Evolutionary conservation across 2,329 filamentous ascomycete genomes (phyloP).

Genomic region (Diplodia mutila): DNA sequence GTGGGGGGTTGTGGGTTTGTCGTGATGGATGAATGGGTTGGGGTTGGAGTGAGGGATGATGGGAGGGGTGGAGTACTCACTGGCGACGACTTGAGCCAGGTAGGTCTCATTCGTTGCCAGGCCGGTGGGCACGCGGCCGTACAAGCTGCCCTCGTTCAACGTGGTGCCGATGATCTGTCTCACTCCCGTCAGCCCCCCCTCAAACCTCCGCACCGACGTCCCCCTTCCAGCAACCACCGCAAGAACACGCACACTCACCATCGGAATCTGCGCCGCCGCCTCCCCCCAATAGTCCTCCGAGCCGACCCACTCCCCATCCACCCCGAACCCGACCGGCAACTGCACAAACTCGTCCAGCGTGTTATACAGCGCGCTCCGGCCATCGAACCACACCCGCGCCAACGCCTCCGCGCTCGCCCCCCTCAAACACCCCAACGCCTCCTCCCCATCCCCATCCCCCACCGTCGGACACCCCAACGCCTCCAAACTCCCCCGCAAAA

Average conservation of each 20-base stretch:
- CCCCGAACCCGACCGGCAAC: conserved; percentile 3
- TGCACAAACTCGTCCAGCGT: conserved; percentile 14
- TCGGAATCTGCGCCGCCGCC: not conserved
- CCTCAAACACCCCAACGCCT: conserved; percentile 4
- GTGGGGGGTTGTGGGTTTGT: not conserved
- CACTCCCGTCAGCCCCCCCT: not conserved
- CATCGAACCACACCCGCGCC: conserved; percentile 18
- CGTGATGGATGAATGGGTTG: too few relatives aligned
- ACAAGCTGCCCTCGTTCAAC: conserved; percentile 17
- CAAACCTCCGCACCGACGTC: too few relatives aligned
- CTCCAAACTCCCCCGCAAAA: conserved; percentile 36
- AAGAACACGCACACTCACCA: conserved; percentile 3
- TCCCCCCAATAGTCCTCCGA: conserved; percentile 6
- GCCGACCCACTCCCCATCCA: conserved; percentile 2
- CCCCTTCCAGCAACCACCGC: not conserved
- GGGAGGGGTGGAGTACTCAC: not conserved
- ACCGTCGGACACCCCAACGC: conserved; percentile 7
- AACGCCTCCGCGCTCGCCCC: conserved; percentile 31
- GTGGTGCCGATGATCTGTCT: not conserved
- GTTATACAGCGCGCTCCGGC: not conserved
- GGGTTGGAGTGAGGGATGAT: not conserved
- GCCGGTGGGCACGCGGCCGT: not conserved
- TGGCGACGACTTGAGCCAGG: not conserved
- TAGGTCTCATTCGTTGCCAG: conserved; percentile 6
- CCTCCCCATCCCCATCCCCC: not conserved